These are phyloP conservation scores for Phytopythium vexans DNA, from an alignment of 352 stramenopile genomes.

Conservation along the genomic window DNA sequence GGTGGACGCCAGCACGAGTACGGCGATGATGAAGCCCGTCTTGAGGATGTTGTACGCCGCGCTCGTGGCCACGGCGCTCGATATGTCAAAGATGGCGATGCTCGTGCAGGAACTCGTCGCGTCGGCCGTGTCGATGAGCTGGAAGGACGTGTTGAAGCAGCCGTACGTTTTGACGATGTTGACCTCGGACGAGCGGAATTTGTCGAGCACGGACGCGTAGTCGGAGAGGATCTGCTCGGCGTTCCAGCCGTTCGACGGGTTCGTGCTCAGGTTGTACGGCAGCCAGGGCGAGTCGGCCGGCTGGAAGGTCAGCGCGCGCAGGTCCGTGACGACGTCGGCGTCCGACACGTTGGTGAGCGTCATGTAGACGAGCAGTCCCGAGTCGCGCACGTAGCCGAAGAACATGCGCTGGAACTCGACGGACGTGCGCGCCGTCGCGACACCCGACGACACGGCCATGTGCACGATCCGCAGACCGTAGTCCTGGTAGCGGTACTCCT, in stretches of 20 bases:
- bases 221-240: slow-evolving; percentile 23
- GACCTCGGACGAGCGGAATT: slow-evolving; percentile 51
- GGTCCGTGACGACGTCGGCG: slow-evolving; percentile 22
- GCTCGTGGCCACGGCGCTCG: slow-evolving; percentile 30
- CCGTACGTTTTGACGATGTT: slow-evolving; percentile 79
- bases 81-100: slow-evolving; percentile 86
- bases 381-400: slow-evolving; percentile 64
- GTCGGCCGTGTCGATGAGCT: slow-evolving; percentile 47
- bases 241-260: slow-evolving; percentile 61
- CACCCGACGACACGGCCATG: slow-evolving; percentile 53
- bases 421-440: slow-evolving; percentile 26
- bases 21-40: slow-evolving; percentile 84
- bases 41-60: slow-evolving; percentile 86
- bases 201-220: slow-evolving; percentile 36
- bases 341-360: slow-evolving; percentile 54
- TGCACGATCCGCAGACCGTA: slow-evolving; percentile 79
- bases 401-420: slow-evolving; percentile 58
- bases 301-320: slow-evolving; percentile 53
- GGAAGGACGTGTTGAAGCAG: slow-evolving; percentile 66
- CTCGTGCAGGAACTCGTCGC: slow-evolving; percentile 57
- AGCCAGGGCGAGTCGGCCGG: slow-evolving; percentile 20
- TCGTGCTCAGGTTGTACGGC: slow-evolving; percentile 48
- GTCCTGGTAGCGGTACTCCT: slow-evolving; percentile 84
- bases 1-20: slow-evolving; percentile 75
- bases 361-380: slow-evolving; percentile 48